These are phyloP conservation scores for Tylopilus balloui DNA, from an alignment of 768 basidiomycete species.

Conservation along the genomic window DNA sequence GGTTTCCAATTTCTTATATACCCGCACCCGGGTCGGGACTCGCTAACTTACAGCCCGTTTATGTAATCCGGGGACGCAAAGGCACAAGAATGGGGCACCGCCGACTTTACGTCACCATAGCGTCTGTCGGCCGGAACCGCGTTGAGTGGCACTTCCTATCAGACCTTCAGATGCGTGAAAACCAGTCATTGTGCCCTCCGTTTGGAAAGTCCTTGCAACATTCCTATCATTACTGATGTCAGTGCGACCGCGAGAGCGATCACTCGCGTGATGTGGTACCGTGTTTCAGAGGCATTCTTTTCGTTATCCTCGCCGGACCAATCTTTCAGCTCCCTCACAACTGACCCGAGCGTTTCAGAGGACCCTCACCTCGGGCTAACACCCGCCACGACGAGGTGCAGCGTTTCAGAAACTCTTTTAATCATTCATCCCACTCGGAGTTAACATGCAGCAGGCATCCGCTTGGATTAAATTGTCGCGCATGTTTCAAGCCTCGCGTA, in stretches of 20 bases:
- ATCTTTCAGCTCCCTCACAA: background rate
- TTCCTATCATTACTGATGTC: background rate
- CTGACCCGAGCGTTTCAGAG: background rate
- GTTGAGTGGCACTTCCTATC: background rate
- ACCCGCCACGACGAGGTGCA: background rate
- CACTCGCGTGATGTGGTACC: background rate
- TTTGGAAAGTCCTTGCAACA: background rate
- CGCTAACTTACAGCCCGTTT: background rate
- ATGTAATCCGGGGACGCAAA: conserved; percentile 23
- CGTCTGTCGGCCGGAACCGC: conserved; percentile 12
- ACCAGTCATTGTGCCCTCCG: background rate
- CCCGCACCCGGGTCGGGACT: conserved; percentile 9
- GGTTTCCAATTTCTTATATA: conserved; percentile 2
- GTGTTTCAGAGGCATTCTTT: background rate
- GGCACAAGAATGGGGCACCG: conserved; percentile 11
- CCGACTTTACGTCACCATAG: conserved; percentile 1
- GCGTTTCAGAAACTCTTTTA: background rate
- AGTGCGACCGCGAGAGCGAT: background rate
- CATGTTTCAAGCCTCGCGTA: conserved; percentile 9
- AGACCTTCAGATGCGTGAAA: background rate
- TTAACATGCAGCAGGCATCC: background rate
- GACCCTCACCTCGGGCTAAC: background rate
- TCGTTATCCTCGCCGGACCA: background rate
- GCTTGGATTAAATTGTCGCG: background rate
- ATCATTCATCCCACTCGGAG: background rate